These are phyloP conservation scores for Suhomyces wounanorum DNA, from an alignment of 1,139 yeast species.

Conservation along the genomic window DNA sequence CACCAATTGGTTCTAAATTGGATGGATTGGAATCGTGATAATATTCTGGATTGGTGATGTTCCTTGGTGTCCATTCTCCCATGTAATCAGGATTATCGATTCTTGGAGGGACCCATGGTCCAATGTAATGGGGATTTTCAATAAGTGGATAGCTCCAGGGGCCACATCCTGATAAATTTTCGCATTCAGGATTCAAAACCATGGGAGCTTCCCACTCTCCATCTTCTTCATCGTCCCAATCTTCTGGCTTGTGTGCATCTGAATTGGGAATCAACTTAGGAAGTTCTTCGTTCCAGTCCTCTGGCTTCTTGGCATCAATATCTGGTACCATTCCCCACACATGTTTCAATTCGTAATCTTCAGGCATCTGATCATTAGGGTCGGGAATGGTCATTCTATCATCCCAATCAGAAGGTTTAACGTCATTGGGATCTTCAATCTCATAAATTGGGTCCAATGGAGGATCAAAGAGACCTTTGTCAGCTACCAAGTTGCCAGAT, in stretches of 20 bases:
- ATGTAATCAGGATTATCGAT: constrained; percentile 72
- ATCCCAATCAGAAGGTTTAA: constrained; percentile 81
- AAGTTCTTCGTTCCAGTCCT: constrained; percentile 72
- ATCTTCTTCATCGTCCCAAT: constrained; percentile 87
- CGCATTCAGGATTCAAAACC: constrained; percentile 72
- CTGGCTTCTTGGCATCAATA: constrained; percentile 67
- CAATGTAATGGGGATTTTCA: constrained; percentile 69
- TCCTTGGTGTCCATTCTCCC: constrained; percentile 78
- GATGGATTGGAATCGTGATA: constrained; percentile 61
- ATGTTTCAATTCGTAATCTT: constrained; percentile 71
- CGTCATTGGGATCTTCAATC: constrained; percentile 61
- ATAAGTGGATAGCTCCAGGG: constrained; percentile 58
- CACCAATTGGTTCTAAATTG: constrained; percentile 64
- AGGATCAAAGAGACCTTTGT: constrained; percentile 56
- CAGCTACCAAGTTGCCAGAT: constrained; percentile 63
- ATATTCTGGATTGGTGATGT: constrained; percentile 68
- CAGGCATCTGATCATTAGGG: constrained; percentile 68
- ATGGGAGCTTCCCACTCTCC: constrained; percentile 79
- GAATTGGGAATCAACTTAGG: constrained; percentile 66
- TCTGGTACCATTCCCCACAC: constrained; percentile 64
- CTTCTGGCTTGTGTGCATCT: constrained; percentile 61
- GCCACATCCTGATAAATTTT: constrained; percentile 70
- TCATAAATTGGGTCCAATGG: constrained; percentile 63
- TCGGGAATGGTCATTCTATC: constrained; percentile 65
- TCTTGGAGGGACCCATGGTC: constrained; percentile 73